These are phyloP conservation scores for Globisporangium parvum DNA, from an alignment of 352 stramenopile species.

Conservation along the genomic window DNA sequence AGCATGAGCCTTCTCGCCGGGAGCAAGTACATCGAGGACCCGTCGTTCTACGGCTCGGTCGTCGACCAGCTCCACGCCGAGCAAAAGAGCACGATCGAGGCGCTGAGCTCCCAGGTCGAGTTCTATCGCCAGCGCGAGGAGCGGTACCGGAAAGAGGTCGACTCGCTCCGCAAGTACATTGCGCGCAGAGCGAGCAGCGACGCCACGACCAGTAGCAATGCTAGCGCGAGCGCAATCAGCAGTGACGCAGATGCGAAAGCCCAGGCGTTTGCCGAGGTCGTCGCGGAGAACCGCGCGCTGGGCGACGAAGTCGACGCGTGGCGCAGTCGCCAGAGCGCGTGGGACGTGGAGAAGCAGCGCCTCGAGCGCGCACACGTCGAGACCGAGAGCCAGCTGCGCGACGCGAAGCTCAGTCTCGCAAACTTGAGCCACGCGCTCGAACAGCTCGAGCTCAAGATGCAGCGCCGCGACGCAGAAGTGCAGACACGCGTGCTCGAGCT, in stretches of 20 bases:
- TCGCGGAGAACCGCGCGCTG: conserved; percentile 46
- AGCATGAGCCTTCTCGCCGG: conserved; percentile 1
- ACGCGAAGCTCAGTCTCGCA: conserved; percentile 45
- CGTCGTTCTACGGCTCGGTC: conserved; percentile 44
- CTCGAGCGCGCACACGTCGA: conserved; percentile 41
- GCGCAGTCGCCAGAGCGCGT: conserved; percentile 28
- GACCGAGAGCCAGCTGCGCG: conserved; percentile 50
- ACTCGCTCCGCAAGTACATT: conserved; percentile 41
- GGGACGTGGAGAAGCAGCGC: conserved; percentile 35
- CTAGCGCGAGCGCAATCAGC: too few relatives aligned
- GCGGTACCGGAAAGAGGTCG: conserved; percentile 56
- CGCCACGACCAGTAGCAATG: background rate
- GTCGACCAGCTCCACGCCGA: conserved; percentile 74
- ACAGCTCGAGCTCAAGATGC: conserved; percentile 74
- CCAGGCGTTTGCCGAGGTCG: conserved; percentile 32
- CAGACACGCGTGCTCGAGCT: conserved; percentile 46
- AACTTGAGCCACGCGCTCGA: conserved; percentile 66
- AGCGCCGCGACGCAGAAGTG: conserved; percentile 58
- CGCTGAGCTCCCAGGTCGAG: conserved; percentile 63
- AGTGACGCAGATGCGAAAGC: conserved; percentile 10
- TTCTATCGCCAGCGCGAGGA: conserved; percentile 76
- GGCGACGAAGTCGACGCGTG: conserved; percentile 56
- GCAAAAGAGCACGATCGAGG: conserved; percentile 80
- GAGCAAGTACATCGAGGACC: conserved; percentile 30
- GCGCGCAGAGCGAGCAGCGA: conserved; percentile 13